A percentile compares a stretch with the other conserved stretches of the same genome.
These are phyloP conservation scores for Cubamyces lactineus DNA, from an alignment of 768 basidiomycete species.

Conservation along the genomic window DNA sequence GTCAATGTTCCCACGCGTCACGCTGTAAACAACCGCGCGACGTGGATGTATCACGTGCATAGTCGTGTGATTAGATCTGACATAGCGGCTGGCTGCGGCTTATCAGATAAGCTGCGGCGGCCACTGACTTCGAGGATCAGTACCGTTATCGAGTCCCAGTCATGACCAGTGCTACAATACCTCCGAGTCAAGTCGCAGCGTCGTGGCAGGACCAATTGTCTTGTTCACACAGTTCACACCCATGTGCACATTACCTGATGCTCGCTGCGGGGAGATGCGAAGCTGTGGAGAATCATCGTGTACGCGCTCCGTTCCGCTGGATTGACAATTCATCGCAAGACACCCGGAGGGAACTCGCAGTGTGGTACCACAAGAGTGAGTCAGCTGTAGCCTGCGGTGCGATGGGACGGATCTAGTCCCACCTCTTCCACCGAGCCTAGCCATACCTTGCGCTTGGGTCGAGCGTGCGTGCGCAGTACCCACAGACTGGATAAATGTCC, in stretches of 20 bases:
- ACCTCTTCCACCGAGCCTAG: not conserved
- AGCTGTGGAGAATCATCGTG: not conserved
- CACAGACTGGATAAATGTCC: not conserved
- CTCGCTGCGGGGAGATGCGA: too few species aligned
- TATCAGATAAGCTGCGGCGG: conserved; percentile 13
- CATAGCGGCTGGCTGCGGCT: not conserved
- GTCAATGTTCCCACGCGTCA: conserved; percentile 27
- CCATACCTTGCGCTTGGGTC: not conserved
- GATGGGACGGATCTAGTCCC: conserved; percentile 8
- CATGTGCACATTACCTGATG: too few species aligned
- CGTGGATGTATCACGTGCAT: conserved; percentile 15
- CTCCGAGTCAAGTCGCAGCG: too few species aligned
- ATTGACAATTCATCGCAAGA: conserved; percentile 4
- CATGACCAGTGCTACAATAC: too few species aligned
- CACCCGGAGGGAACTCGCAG: conserved; percentile 3
- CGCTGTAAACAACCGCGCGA: conserved; percentile 23
- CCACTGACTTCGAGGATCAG: too few species aligned
- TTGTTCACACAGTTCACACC: conserved; percentile 13
- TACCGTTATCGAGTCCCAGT: too few species aligned
- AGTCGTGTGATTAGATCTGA: too few species aligned
- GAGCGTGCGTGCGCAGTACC: conserved; percentile 1
- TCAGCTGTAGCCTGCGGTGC: not conserved
- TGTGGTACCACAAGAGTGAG: not conserved
- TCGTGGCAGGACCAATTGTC: not conserved
- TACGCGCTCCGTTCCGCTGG: conserved; percentile 9